A percentile compares a stretch with the other conserved stretches of the same genome.
Conservation (phyloP, 1,284 basidiomycete genomes). For the Trametes hirsuta region DNA sequence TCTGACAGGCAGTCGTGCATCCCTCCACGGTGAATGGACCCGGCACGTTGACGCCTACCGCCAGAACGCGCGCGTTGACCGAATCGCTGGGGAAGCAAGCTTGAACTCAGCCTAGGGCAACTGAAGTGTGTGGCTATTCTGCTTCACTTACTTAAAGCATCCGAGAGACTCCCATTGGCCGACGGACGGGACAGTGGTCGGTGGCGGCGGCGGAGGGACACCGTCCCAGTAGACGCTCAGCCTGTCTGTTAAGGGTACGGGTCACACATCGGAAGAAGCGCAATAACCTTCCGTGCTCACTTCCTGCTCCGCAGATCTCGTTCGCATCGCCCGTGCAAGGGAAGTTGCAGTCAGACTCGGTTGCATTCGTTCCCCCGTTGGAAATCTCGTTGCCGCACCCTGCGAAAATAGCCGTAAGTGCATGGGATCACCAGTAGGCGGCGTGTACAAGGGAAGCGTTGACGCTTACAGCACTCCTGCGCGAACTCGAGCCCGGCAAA, state of each 20-base stretch:
- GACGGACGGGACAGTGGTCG: constrained; percentile 51
- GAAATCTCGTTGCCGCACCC: constrained; percentile 64
- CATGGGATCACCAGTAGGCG: background rate
- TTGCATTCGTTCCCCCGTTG: constrained; percentile 48
- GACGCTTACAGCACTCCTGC: constrained; percentile 60
- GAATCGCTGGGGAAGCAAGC: constrained; percentile 45
- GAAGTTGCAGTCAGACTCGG: constrained; percentile 60
- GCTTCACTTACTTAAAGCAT: constrained; percentile 57
- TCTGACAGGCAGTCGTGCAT: constrained; percentile 66
- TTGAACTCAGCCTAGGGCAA: too few species aligned
- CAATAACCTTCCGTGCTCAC: constrained; percentile 15
- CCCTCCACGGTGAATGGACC: constrained; percentile 58
- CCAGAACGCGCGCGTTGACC: constrained; percentile 50
- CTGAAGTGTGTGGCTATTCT: background rate
- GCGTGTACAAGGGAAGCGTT: background rate
- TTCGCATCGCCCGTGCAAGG: constrained; percentile 60
- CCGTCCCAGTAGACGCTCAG: constrained; percentile 70
- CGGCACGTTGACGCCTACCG: constrained; percentile 43
- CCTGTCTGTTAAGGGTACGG: constrained; percentile 35
- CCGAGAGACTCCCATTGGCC: constrained; percentile 68
- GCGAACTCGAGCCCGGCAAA: constrained; percentile 67
- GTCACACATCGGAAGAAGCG: constrained; percentile 10
- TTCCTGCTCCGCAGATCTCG: constrained; percentile 62
- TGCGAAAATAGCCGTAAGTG: constrained; percentile 29
- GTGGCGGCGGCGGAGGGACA: constrained; percentile 52